A percentile compares a stretch with the other conserved stretches of the same genome.
These are phyloP conservation scores for Tulasnella sp. DNA, from an alignment of 768 basidiomycete genomes.

Conservation along the genomic window DNA sequence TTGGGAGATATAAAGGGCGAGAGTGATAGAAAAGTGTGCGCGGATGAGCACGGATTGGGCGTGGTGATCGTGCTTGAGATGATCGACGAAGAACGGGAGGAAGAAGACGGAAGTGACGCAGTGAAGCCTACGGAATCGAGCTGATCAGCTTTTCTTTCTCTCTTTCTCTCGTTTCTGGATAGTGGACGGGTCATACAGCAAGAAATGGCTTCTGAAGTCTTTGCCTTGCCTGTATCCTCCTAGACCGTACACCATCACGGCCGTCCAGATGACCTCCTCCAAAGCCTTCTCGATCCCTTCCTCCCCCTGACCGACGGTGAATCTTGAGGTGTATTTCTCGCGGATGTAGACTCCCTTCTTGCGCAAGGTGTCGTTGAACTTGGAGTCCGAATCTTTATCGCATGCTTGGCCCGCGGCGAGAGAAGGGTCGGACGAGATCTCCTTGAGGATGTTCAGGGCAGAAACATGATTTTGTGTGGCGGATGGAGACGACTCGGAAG, in stretches of 20 bases:
- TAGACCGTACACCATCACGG: not conserved
- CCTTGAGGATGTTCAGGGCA: conserved; percentile 2
- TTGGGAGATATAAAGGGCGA: conserved; percentile 3
- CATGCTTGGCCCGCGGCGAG: conserved; percentile 7
- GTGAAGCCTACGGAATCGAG: conserved; percentile 5
- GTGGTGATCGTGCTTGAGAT: not conserved
- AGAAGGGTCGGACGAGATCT: conserved; percentile 4
- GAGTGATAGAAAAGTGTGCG: not conserved
- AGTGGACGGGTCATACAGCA: conserved; percentile 6
- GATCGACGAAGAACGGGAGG: conserved; percentile 2
- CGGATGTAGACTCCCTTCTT: not conserved
- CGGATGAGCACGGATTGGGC: conserved; percentile 8
- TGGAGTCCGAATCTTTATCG: not conserved
- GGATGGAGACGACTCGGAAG: not conserved
- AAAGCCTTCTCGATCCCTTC: not conserved
- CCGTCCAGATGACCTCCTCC: conserved; percentile 11
- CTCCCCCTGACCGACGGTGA: not conserved
- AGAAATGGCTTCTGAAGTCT: conserved; percentile 11
- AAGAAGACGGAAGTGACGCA: conserved; percentile 9
- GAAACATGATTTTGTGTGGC: not conserved
- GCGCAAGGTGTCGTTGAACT: not conserved
- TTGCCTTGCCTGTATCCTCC: conserved; percentile 10
- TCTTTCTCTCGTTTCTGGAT: not conserved
- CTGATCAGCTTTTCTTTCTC: not conserved
- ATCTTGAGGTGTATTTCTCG: conserved; percentile 4